Evolutionary conservation across 108 stramenopile genomes (phyloP).

Genomic region (Cyclotella cryptica): DNA sequence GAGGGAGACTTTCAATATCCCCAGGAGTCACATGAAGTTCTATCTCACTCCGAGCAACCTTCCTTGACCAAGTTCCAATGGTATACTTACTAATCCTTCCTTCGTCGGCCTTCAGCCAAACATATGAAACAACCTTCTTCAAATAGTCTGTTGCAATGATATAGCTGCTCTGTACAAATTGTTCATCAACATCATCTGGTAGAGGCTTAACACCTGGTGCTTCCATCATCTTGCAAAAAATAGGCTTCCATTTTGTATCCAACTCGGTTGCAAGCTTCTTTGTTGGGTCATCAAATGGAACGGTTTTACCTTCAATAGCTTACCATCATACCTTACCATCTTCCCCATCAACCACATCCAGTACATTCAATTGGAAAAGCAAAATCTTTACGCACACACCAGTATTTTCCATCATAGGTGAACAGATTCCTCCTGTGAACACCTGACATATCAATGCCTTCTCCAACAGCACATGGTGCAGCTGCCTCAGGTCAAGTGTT

Average conservation of each 20-base stretch:
- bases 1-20: not conserved
- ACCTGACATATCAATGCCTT: too few species aligned
- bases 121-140: not conserved
- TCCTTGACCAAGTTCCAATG: slow-evolving; percentile 1
- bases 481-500: not conserved
- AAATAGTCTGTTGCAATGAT: not conserved
- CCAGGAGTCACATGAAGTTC: not conserved
- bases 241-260: slow-evolving; percentile 8
- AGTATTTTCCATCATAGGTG: not conserved
- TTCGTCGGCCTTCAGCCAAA: slow-evolving; percentile 1
- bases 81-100: not conserved
- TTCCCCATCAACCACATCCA: not conserved
- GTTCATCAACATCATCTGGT: not conserved
- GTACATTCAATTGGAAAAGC: not conserved
- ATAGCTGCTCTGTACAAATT: not conserved
- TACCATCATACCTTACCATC: not conserved
- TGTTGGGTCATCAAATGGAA: not conserved
- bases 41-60: not conserved
- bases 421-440: not conserved
- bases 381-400: not conserved
- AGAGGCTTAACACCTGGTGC: not conserved
- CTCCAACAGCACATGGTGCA: not conserved
- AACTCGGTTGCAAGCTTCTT: not conserved
- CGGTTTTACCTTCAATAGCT: too few species aligned
- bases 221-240: slow-evolving; percentile 8